Base-by-base conservation (phyloP, 805 yeast species). In the Saccharomycopsis malanga region DNA sequence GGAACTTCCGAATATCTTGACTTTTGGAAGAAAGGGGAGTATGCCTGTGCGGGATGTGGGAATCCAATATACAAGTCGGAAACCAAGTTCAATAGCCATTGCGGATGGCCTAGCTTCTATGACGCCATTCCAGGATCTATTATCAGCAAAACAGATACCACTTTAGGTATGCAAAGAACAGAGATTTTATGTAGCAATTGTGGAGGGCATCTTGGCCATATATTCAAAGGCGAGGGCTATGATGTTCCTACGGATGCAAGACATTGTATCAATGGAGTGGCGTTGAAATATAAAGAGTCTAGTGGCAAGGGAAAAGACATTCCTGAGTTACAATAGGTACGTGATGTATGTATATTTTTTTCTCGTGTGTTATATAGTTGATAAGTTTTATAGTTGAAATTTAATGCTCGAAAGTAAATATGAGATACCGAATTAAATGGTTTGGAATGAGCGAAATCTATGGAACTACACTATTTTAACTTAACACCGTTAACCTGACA, bases 51-150 rank as follows among this genome's bases (percentile, higher is more conserved):
- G 0, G 98, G 83, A 4, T 93, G 98, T 65, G 72, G 71, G 43
- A 68, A 74, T 38, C 95, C 96, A 10, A 66, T 93, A 25, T 93
- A 93, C 64, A 73, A 74, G 51, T 80, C 95, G 24, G 68, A 73
- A 27, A 75, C 96, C 3, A 91, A 93, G 63, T 93, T 93, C 58
- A 81, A 83, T 49, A 78, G 95, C 10, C 87, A 87, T 45, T 93
- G 98, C 64, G 98, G 98, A 2, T 93, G 98, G 98, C 98, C 98
- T 1, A 89, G 96, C 0, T 93, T 93, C 64, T 91, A 82, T 63
- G 83, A 87, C 49, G 96, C 95, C 1, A 68, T 86, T 34, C 94
- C 95, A 0, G 89, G 88, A 0, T 72, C 95, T 4, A 72, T 93
- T 34, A 71, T 64, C 18, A 70, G 82, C 10, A 65, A 73, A 49